A percentile compares a stretch with the other conserved stretches of the same genome.
Evolutionary conservation across 441 rosid genomes (phyloP).

Genomic region (Pelargonium cotyledonis): DNA sequence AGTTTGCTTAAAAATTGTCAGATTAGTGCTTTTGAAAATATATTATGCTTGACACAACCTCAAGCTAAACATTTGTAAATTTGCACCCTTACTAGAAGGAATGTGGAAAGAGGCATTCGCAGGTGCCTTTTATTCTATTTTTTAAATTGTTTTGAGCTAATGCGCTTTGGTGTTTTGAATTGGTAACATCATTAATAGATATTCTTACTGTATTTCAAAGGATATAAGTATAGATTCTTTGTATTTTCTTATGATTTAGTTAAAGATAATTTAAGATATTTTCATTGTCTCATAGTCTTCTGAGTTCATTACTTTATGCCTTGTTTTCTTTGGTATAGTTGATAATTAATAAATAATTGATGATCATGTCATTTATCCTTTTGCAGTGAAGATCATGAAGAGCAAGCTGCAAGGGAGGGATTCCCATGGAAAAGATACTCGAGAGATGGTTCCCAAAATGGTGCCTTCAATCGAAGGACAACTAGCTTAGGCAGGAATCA

Average conservation of each 20-base stretch:
- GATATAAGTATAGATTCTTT: not conserved
- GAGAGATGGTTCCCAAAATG: slow-evolving; percentile 38
- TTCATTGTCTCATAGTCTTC: too few relatives aligned
- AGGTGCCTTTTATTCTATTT: too few relatives aligned
- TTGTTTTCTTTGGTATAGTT: not conserved
- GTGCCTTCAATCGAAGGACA: slow-evolving; percentile 35
- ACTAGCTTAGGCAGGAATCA: slow-evolving; percentile 37
- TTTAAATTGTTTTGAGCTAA: too few relatives aligned
- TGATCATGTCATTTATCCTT: slow-evolving; percentile 11
- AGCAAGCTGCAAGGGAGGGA: slow-evolving; percentile 35
- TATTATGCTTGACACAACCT: too few relatives aligned
- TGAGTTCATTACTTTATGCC: too few relatives aligned
- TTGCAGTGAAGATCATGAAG: slow-evolving; percentile 59
- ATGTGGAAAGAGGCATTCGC: too few relatives aligned
- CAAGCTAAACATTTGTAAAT: too few relatives aligned
- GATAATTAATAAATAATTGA: not conserved
- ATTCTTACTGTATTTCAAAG: not conserved
- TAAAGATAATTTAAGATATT: not conserved
- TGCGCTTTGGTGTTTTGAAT: too few relatives aligned
- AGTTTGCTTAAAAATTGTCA: too few relatives aligned
- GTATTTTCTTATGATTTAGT: not conserved
- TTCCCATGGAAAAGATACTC: slow-evolving; percentile 74
- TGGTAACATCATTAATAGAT: too few relatives aligned
- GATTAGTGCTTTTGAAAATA: too few relatives aligned
- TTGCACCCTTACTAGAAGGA: too few relatives aligned